These are phyloP conservation scores for Apophysomyces trapeziformis DNA, from an alignment of 371 early-diverging fungal genomes.

Conservation along the genomic window DNA sequence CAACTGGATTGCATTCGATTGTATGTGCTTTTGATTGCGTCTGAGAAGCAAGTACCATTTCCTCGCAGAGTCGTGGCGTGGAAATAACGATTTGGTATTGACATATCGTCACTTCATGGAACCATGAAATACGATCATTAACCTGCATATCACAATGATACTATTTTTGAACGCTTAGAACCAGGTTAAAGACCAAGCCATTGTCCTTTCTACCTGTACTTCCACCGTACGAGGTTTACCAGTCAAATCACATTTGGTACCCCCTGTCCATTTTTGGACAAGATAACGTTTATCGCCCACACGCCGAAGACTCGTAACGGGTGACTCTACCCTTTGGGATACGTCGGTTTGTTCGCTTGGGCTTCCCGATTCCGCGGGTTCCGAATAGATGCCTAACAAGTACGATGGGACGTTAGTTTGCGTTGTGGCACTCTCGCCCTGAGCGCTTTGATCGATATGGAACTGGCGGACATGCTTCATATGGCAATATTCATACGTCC, in stretches of 20 bases:
- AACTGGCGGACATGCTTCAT: conserved; percentile 72
- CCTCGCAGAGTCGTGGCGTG: conserved; percentile 74
- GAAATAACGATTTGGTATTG: conserved; percentile 72
- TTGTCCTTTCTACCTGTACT: conserved; percentile 55
- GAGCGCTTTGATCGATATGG: conserved; percentile 47
- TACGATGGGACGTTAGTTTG: conserved; percentile 24
- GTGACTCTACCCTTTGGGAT: conserved; percentile 18
- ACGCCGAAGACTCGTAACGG: conserved; percentile 25
- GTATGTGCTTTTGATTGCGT: conserved; percentile 45
- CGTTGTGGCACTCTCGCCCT: conserved; percentile 30
- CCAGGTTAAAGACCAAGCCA: no score
- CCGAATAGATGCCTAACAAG: conserved; percentile 26
- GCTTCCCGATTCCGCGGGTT: conserved; percentile 20
- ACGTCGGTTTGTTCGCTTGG: neutral
- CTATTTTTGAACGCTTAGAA: conserved; percentile 28
- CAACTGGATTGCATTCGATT: conserved; percentile 67
- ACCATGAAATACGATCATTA: conserved; percentile 58
- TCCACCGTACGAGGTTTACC: conserved; percentile 69
- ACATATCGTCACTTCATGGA: conserved; percentile 69
- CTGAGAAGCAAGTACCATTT: conserved; percentile 56
- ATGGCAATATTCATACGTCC: conserved; percentile 86
- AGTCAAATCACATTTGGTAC: conserved; percentile 77
- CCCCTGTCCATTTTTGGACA: conserved; percentile 72
- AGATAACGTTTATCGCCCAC: conserved; percentile 61
- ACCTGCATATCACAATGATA: conserved; percentile 71